Percentiles rank a stretch among this genome's conserved stretches.
Evolutionary conservation across 768 basidiomycete species (phyloP).

Genomic region (Coprinopsis strossmayeri): DNA sequence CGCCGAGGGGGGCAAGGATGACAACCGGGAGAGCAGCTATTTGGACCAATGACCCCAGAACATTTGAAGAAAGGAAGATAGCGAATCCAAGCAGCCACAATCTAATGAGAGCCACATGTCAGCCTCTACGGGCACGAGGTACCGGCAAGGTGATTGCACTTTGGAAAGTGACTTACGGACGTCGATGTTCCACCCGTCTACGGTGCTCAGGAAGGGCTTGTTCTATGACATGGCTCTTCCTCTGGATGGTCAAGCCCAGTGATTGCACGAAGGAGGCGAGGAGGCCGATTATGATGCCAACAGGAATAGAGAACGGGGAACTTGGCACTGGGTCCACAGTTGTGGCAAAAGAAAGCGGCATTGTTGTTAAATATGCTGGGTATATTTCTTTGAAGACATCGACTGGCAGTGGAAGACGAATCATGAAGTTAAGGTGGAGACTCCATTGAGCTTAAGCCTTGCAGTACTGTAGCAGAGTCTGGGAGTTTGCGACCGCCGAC

Average conservation of each 20-base stretch:
- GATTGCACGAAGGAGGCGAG: constrained; percentile 86
- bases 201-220: constrained; percentile 59
- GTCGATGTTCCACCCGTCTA: constrained; percentile 64
- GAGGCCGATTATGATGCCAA: constrained; percentile 58
- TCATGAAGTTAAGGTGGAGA: too few species aligned
- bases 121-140: constrained; percentile 4
- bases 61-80: constrained; percentile 84
- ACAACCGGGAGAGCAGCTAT: constrained; percentile 93
- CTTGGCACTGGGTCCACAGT: neutral
- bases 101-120: constrained; percentile 27
- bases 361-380: too few species aligned
- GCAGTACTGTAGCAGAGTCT: too few species aligned
- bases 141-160: neutral
- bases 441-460: too few species aligned
- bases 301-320: constrained; percentile 36
- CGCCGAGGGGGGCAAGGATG: constrained; percentile 89
- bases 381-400: too few species aligned
- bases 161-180: constrained; percentile 54
- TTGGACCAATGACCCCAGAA: constrained; percentile 84
- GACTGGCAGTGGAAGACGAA: too few species aligned
- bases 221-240: constrained; percentile 87
- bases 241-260: constrained; percentile 85
- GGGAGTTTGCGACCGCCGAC: too few species aligned
- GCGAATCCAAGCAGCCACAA: constrained; percentile 85
- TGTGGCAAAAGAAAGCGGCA: neutral